Percentiles rank a stretch among this genome's conserved stretches.
phyloP scores from a whole-genome alignment of 352 stramenopile species.

The Stephanocyclus meneghinianus region DNA sequence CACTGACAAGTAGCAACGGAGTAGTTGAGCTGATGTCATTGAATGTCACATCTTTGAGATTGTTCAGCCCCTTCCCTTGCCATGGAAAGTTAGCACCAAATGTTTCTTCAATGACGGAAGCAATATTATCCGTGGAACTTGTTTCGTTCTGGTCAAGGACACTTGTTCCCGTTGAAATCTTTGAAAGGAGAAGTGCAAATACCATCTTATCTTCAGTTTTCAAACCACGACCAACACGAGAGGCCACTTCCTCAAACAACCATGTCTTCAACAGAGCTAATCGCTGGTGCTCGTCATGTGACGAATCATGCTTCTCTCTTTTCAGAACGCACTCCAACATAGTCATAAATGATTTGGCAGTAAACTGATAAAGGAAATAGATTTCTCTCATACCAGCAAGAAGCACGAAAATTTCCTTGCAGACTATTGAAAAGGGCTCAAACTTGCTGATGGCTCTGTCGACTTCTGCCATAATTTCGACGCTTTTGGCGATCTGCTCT shows the following conservation, averaged over 20 bases:
- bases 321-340: slow-evolving; percentile 91
- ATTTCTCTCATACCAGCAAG: slow-evolving; percentile 91
- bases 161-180: slow-evolving; percentile 67
- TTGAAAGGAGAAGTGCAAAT: slow-evolving; percentile 93
- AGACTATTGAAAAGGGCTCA: slow-evolving; percentile 88
- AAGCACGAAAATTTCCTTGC: slow-evolving; percentile 79
- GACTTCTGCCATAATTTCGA: slow-evolving; percentile 86
- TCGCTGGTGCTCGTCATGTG: slow-evolving; percentile 46
- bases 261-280: slow-evolving; percentile 63
- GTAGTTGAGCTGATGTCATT: slow-evolving; percentile 88
- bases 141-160: slow-evolving; percentile 70
- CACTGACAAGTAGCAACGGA: slow-evolving; percentile 96
- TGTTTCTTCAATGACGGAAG: slow-evolving; percentile 74
- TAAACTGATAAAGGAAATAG: slow-evolving; percentile 99
- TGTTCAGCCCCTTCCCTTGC: slow-evolving; percentile 89
- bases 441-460: slow-evolving; percentile 92
- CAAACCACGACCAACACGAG: slow-evolving; percentile 91
- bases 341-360: slow-evolving; percentile 95
- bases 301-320: slow-evolving; percentile 28
- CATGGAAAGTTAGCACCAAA: slow-evolving; percentile 93
- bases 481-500: slow-evolving; percentile 86
- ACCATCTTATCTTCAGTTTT: slow-evolving; percentile 96
- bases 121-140: slow-evolving; percentile 73
- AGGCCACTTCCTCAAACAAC: slow-evolving; percentile 91
- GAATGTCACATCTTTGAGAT: slow-evolving; percentile 91